Base-by-base conservation (phyloP, 2,329 filamentous ascomycete genomes). In the Coniochaeta sp. region DNA sequence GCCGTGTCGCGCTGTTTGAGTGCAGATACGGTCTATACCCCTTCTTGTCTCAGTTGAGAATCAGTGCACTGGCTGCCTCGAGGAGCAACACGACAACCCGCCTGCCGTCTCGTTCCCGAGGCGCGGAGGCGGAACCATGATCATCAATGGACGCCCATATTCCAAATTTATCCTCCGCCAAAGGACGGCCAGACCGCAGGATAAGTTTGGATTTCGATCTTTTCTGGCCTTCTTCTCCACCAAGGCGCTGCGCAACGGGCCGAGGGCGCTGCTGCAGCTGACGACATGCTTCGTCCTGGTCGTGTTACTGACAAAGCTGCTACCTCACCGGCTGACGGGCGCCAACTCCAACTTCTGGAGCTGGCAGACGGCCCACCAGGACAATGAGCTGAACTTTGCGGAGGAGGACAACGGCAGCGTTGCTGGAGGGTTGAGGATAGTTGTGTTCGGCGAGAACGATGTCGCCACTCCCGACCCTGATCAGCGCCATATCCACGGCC, bases 361-460 rank as follows among this genome's bases (percentile, higher is more conserved):
- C 48, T 62, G 53, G 49, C 53, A 35, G 46, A 60, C 42, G 53
- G 53, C 48, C 47, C 30, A 52, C 9, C 30, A 49, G n/a, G 16
- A 54, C 9, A 20, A 47, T 18, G 32, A 28, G 24, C 20, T 20
- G 42, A 31, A 40, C 20, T 8, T 48, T 4, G 50, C 42, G 53
- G 51, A 55, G 6, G 54, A 47, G 1, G 45, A 53, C 31, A 55
- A 56, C 6, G 53, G 32, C 1, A 53, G 53, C 20, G 52, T 48
- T 16, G 52, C 53, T 1, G 66, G 66, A 6, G 66, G 71, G 3
- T 53, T 79, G 53, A 71, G 77, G 50, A 66, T 80, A 7, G 75
- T 80, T 8, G 73, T 76, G 6, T 80, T 80, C 58, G 77, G 77
- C 5, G 76, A 77, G 52, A 64, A 76, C n/a, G 69, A 72, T 52